Evolutionary conservation across 352 stramenopile species (phyloP), one percentile per base, ranked within the genome.

Genomic region (Pythium rishiriense): DNA sequence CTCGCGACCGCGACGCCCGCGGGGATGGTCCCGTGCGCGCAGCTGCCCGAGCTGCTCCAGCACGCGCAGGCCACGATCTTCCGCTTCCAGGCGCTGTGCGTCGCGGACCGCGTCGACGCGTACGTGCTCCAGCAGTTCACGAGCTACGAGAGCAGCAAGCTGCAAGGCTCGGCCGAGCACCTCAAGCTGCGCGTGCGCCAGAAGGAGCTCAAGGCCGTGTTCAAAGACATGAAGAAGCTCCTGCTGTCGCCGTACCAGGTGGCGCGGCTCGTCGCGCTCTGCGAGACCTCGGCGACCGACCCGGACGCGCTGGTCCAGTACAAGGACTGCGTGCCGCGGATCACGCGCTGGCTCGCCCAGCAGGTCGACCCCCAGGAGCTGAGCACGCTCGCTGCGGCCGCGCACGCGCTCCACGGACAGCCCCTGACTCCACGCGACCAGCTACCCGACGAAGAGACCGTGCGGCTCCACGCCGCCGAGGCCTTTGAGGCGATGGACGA

Each of bases 31-130:
- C 49, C 74, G 2, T 82, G 73, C 37, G 58, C 73, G 6, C 67
- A 79, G 12, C 66, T 90, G 0, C 62, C 64, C 1, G 56, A 75
- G 31, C 49, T 91, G 6, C 57, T 85, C 22, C 65, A 74, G 25
- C 78, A 75, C 19, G 76, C 87, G 26, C 75, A 82, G 42, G 70
- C 66, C 8, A 62, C 79, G 55, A 70, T 91, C 46, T 91, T 91
- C 39, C 68, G 74, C 63, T 91, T 78, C 59, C 82, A 91, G 47
- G 57, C 67, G 14, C 76, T 72, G 28, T 73, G 66, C 5, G 86
- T 91, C 39, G 33, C 57, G 4, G 75, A 87, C 24, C 64, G 66
- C 12, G 25, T 72, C 0, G 70, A 78, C 4, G 52, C 45, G 3
- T 90, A 87, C 39, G 31, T 91, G 53, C 59, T 86, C 25, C 53